These are phyloP conservation scores for Ganoderma lucidum DNA, from an alignment of 1,284 basidiomycete genomes.

Conservation along the genomic window DNA sequence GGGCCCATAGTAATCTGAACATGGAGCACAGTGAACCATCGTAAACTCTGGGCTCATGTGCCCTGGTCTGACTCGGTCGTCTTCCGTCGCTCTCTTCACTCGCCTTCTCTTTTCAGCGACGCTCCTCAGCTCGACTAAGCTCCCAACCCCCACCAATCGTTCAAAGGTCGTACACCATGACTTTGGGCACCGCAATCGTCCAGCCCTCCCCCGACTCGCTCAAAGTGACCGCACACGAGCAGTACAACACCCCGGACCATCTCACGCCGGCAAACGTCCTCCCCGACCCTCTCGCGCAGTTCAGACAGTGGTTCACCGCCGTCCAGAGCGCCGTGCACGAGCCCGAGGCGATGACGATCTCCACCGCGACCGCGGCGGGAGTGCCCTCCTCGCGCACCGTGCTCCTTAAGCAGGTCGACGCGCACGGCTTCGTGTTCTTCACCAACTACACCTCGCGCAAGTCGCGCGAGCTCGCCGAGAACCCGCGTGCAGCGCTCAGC, in stretches of 20 bases:
- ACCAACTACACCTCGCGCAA: conserved; percentile 97
- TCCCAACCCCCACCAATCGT: background rate
- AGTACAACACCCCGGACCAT: conserved; percentile 74
- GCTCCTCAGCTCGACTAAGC: background rate
- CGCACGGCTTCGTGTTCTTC: conserved; percentile 92
- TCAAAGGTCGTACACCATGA: conserved; percentile 15
- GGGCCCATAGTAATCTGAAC: conserved; percentile 6
- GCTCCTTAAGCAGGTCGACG: conserved; percentile 90
- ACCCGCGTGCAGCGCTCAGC: conserved; percentile 83
- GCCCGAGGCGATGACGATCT: conserved; percentile 89
- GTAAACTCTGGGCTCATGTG: conserved; percentile 18
- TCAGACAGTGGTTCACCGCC: conserved; percentile 84
- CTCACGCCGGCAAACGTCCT: conserved; percentile 65
- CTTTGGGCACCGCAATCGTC: conserved; percentile 35
- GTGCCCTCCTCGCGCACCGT: conserved; percentile 91
- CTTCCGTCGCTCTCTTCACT: conserved; percentile 5
- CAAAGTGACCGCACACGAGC: conserved; percentile 75
- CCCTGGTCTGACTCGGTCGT: conserved; percentile 23
- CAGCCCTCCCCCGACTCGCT: conserved; percentile 55
- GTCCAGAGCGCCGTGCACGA: conserved; percentile 72
- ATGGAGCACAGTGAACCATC: background rate
- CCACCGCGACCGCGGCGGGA: conserved; percentile 76
- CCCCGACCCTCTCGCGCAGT: conserved; percentile 82
- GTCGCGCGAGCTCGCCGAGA: conserved; percentile 79
- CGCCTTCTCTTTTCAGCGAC: conserved; percentile 6